phyloP scores from a whole-genome alignment of 176 grass and related monocot species.

The Poa pratensis region DNA sequence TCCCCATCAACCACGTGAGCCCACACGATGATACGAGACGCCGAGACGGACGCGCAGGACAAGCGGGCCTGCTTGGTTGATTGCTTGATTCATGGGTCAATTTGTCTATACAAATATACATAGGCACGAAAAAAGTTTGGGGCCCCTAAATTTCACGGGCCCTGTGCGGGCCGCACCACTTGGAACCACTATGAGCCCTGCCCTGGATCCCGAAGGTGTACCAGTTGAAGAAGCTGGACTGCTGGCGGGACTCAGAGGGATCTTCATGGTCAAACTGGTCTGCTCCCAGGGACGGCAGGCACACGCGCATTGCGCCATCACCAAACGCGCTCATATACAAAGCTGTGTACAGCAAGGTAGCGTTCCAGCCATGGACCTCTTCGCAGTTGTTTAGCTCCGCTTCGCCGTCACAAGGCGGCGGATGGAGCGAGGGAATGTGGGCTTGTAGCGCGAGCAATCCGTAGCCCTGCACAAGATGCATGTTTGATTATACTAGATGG shows the following conservation, averaged over 20 bases:
- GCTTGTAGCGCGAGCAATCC: conserved; percentile 67
- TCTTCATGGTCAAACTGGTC: conserved; percentile 69
- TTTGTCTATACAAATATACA: no score
- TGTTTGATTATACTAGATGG: not conserved
- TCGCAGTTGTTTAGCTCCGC: conserved; percentile 28
- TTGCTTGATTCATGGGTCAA: no score
- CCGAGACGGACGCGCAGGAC: no score
- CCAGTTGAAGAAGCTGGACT: conserved; percentile 65
- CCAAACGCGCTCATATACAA: conserved; percentile 52
- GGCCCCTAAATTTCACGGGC: no score
- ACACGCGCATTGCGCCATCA: conserved; percentile 53
- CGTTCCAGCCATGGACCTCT: conserved; percentile 49
- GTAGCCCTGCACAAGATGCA: conserved; percentile 39
- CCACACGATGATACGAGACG: no score
- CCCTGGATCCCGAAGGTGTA: conserved; percentile 34
- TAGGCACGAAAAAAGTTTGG: no score
- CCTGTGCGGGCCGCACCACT: no score
- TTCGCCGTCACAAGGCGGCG: conserved; percentile 43
- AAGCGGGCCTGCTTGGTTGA: no score
- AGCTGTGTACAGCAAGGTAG: conserved; percentile 35
- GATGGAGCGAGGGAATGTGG: conserved; percentile 53
- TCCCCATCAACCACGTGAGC: no score
- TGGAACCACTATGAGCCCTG: no score
- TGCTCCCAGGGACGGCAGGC: conserved; percentile 58
- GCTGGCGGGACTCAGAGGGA: conserved; percentile 33